Evolutionary conservation across 306 rosid genomes (phyloP).

Genomic region (Glycine tomentella): DNA sequence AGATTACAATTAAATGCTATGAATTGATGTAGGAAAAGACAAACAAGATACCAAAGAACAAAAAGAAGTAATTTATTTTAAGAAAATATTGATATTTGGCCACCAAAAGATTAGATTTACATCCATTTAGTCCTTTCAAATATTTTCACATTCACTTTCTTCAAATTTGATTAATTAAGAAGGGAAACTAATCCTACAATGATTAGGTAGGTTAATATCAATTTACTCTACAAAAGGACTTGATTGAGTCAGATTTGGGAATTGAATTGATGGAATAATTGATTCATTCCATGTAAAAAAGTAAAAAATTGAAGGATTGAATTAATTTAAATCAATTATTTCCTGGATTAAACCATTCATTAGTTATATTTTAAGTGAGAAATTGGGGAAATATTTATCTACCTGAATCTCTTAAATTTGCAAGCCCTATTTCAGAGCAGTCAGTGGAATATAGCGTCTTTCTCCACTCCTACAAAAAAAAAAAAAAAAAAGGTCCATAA

Average conservation of each 20-base stretch:
- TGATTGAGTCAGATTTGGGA: slow-evolving; percentile 26
- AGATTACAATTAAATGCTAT: slow-evolving; percentile 31
- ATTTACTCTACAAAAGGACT: slow-evolving; percentile 26
- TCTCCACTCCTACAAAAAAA: slow-evolving; percentile 79
- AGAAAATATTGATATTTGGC: slow-evolving; percentile 31
- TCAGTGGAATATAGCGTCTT: slow-evolving; percentile 74
- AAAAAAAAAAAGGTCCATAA: slow-evolving; percentile 36
- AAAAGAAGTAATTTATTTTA: neutral
- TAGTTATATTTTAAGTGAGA: neutral
- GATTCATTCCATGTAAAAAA: slow-evolving; percentile 2
- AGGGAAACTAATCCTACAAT: neutral
- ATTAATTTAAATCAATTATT: too few relatives aligned
- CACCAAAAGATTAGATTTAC: slow-evolving; percentile 17
- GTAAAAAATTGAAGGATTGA: neutral
- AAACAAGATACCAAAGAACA: slow-evolving; percentile 33
- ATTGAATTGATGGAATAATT: slow-evolving; percentile 23
- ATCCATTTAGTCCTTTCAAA: slow-evolving; percentile 1
- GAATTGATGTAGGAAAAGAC: slow-evolving; percentile 20
- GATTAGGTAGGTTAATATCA: neutral
- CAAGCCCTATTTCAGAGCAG: slow-evolving; percentile 86
- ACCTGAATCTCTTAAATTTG: slow-evolving; percentile 80
- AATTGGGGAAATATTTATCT: slow-evolving; percentile 38
- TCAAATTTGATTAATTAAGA: slow-evolving; percentile 34
- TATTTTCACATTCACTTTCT: slow-evolving; percentile 22
- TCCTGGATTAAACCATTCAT: neutral